Evolutionary conservation across 1,284 basidiomycete species (phyloP).

Genomic region (Ceratorhiza oryzae-sativae): DNA sequence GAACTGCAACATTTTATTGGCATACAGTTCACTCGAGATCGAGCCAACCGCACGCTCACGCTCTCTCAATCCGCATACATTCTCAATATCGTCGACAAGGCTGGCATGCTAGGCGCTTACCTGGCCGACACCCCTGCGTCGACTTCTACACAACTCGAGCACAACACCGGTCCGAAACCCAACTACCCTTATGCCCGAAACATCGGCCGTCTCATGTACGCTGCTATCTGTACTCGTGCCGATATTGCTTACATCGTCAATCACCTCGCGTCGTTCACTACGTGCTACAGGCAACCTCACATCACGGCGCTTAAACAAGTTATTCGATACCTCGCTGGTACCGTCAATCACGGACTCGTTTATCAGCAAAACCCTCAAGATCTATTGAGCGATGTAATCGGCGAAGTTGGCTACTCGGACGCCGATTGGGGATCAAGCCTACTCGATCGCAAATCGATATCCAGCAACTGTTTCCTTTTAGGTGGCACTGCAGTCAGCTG

Average conservation of each 20-base stretch:
- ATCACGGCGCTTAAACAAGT: constrained; percentile 52
- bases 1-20: constrained; percentile 2
- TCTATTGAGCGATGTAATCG: neutral
- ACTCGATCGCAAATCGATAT: constrained; percentile 42
- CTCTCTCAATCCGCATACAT: constrained; percentile 23
- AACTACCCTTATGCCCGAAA: neutral
- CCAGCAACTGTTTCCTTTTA: constrained; percentile 46
- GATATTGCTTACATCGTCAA: constrained; percentile 53
- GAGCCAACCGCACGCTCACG: neutral
- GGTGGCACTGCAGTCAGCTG: constrained; percentile 49
- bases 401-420: constrained; percentile 22
- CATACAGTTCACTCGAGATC: constrained; percentile 9
- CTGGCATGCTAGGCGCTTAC: neutral
- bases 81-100: constrained; percentile 6
- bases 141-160: neutral
- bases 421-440: constrained; percentile 27
- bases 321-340: constrained; percentile 51
- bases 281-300: constrained; percentile 50
- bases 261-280: constrained; percentile 51
- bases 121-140: neutral
- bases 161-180: neutral
- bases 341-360: constrained; percentile 34
- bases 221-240: neutral
- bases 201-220: neutral
- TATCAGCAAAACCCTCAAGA: neutral